Evolutionary conservation across 2,329 filamentous ascomycete genomes (phyloP), one percentile per base, ranked within the genome.

Genomic region (Aspergillus costaricaensis): DNA sequence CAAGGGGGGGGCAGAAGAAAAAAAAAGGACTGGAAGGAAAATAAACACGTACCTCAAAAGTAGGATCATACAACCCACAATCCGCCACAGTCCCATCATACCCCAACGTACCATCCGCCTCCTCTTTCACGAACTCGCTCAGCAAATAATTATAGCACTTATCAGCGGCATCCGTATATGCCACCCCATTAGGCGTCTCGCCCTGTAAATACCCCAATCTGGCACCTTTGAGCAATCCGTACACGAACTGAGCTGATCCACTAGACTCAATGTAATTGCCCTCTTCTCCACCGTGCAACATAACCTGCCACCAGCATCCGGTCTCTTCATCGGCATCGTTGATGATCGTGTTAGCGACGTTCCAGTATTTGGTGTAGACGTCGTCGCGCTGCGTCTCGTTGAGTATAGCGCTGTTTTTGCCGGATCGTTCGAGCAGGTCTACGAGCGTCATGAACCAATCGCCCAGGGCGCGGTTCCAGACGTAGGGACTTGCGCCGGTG

Each of bases 181-280:
- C 63, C 1, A 48, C 47, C 5, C 12, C 25, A 32, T 25, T 44
- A 1, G 23, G 47, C 0, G 15, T 21, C 17, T 49, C 7, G 2
- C 38, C 77, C 70, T 55, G 47, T 32, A 63, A 49, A 50, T 61
- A 61, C 0, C 79, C 80, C 5, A 78, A 48, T 30, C 76, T 68
- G 8, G 75, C 72, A 0, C 81, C 84, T 63, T 79, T 81, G 12
- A 86, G 69, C 61, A 85, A 71, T 0, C 82, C 80, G 57, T 83
- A 85, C 0, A 79, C 76, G 65, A 86, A 87, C 81, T 88, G 85
- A 3, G 83, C 84, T 2, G 82, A 82, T 7, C 80, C 85, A 32
- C 83, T 85, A 36, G 82, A 83, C 74, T 88, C 84, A 51, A 88
- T 82, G 70, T 85, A 88, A 70, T 88, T 88, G 2, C 83, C 84